Base-by-base conservation (phyloP, 1,139 yeast genomes). In the Magnusiomyces sp. region DNA sequence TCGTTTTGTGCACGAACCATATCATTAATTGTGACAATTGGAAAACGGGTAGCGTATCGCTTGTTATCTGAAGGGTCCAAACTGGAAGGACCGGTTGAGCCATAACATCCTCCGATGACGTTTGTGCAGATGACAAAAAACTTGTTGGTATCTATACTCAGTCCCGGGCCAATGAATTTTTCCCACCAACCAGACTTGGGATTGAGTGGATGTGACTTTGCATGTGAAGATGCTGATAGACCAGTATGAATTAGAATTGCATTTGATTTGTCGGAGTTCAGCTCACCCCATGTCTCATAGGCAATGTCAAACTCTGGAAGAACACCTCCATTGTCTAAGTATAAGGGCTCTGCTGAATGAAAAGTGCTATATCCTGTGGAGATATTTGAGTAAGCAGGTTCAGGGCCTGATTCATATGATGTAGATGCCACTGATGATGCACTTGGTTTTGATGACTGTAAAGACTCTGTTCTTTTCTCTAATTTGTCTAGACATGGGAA, bases 111-210 rank as follows among this genome's bases (percentile, higher is more conserved):
- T 10, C 97, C 97, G 46, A 89, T 72, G 2, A 87, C 95, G 63
- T 89, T 89, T 1, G 96, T 87, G 68, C 97, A 89, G 2, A 89
- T 78, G 5, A 89, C 78, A 63, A 86, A 87, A 66, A 74, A 87
- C 64, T 82, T 83, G 59, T 84, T 70, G 1, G 97, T 89, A 62
- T 89, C 97, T 50, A 89, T 68, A 55, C 83, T 80, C 52, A 76
- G 74, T 3, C 83, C 92, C 0, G 95, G 84, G 0, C 97, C 97
- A 52, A 89, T 88, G 64, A 89, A 89, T 50, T 80, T 75, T 62
- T 89, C 97, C 97, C 97, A 89, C 97, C 97, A 89, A 10, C 97
- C 97, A 5, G 81, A 80, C 56, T 78, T 78, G 2, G 77, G 64
- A 63, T 89, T 89, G 37, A 76, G 71, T 0, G 75, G 71, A 55